phyloP scores from a whole-genome alignment of 305 asterid species.

The Vinca major region DNA sequence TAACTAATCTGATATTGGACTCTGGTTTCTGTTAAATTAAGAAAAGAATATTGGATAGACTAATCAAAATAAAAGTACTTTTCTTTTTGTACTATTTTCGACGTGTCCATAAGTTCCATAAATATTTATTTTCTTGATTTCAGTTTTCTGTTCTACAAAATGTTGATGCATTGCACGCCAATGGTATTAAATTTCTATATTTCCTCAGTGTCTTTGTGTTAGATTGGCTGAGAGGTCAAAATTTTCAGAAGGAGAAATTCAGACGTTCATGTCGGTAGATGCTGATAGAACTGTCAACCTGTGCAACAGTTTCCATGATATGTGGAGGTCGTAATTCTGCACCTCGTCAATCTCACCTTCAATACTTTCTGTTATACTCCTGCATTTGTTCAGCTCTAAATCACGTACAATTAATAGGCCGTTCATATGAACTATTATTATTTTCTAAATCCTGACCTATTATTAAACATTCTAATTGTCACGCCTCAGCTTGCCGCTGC shows the following conservation, averaged over 20 bases:
- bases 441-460: background rate
- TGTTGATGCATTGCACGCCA: background rate
- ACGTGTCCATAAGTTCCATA: background rate
- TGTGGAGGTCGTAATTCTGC: constrained; percentile 68
- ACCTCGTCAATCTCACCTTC: background rate
- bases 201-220: constrained; percentile 58
- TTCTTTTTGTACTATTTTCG: background rate
- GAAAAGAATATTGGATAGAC: background rate
- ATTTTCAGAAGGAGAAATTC: constrained; percentile 99
- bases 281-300: constrained; percentile 82
- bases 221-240: constrained; percentile 86
- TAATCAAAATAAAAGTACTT: background rate
- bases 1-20: background rate
- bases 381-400: background rate
- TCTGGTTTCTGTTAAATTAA: background rate
- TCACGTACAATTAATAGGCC: background rate
- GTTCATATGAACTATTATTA: background rate
- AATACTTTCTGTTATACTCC: background rate
- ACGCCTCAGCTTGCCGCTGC: constrained; percentile 82
- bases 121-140: background rate
- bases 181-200: constrained; percentile 4
- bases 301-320: constrained; percentile 88
- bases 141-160: background rate
- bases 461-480: constrained; percentile 3
- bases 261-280: constrained; percentile 97